phyloP scores from a whole-genome alignment of 108 stramenopile species.

The Schizochytrium sp. region DNA sequence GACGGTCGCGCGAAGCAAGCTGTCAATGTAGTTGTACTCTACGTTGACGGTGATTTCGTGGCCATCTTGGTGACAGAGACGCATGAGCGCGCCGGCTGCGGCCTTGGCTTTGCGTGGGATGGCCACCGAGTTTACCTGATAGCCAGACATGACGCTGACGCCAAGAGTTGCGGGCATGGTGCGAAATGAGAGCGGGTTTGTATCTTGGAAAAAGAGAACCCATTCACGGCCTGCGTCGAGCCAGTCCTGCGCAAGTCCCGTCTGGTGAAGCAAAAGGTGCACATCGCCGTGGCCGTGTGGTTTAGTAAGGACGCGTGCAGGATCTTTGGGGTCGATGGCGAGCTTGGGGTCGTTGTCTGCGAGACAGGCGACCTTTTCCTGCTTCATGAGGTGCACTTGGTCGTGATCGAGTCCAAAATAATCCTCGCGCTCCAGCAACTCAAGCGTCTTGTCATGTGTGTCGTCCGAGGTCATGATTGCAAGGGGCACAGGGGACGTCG shows the following conservation, averaged over 20 bases:
- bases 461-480: conserved; percentile 98
- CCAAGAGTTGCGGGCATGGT: conserved; percentile 83
- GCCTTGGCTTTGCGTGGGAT: conserved; percentile 91
- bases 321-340: conserved; percentile 64
- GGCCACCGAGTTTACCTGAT: conserved; percentile 92
- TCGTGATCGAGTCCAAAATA: conserved; percentile 78
- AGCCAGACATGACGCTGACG: conserved; percentile 68
- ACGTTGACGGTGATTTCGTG: conserved; percentile 71
- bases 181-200: conserved; percentile 88
- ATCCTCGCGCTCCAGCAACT: conserved; percentile 68
- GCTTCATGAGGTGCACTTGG: conserved; percentile 87
- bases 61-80: conserved; percentile 49
- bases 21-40: conserved; percentile 98
- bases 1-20: conserved; percentile 70
- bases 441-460: conserved; percentile 79
- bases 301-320: conserved; percentile 70
- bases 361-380: conserved; percentile 89
- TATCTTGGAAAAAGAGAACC: conserved; percentile 97
- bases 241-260: conserved; percentile 77
- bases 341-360: conserved; percentile 70
- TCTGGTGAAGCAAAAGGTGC: conserved; percentile 75
- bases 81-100: conserved; percentile 95
- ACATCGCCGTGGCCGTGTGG: conserved; percentile 99
- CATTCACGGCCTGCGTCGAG: conserved; percentile 66
- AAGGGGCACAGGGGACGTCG: conserved; percentile 69